Conservation (phyloP, 1,284 basidiomycete species). For the Ustanciosporium gigantosporum region DNA sequence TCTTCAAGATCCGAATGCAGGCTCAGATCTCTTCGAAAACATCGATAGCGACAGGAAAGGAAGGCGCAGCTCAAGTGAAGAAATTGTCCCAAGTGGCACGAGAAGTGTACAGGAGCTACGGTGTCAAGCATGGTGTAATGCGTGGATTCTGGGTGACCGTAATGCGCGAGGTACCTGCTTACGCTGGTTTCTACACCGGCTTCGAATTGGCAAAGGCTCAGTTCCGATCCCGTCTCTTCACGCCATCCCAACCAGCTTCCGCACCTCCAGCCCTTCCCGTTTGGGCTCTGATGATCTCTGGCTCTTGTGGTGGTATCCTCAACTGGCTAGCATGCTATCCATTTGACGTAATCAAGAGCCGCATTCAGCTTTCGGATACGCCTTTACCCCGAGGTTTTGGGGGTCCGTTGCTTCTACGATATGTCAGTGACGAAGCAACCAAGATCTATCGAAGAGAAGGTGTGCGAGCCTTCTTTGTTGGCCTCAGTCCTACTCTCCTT, state of each 20-base stretch:
- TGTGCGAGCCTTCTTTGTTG: conserved; percentile 24
- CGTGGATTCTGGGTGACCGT: conserved; percentile 96
- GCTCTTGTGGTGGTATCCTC: conserved; percentile 82
- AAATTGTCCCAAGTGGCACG: conserved; percentile 74
- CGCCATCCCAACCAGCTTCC: conserved; percentile 14
- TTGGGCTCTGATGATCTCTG: conserved; percentile 84
- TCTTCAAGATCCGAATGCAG: conserved; percentile 93
- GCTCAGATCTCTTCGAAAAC: conserved; percentile 73
- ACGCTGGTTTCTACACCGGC: conserved; percentile 79
- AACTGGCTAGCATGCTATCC: conserved; percentile 96
- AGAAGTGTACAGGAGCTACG: conserved; percentile 81
- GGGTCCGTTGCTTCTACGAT: conserved; percentile 12
- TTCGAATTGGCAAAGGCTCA: conserved; percentile 86
- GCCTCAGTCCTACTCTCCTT: conserved; percentile 42
- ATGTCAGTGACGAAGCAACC: conserved; percentile 24
- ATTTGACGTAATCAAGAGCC: conserved; percentile 61
- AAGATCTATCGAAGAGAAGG: conserved; percentile 24
- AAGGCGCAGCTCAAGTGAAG: conserved; percentile 66
- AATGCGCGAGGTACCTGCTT: conserved; percentile 88
- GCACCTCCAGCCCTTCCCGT: conserved; percentile 68
- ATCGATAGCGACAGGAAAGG: conserved; percentile 65
- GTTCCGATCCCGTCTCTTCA: conserved; percentile 66
- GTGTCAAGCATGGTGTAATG: conserved; percentile 86
- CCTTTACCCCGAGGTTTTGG: conserved; percentile 18
- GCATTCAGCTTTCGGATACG: conserved; percentile 30